Evolutionary conservation across 2,329 filamentous ascomycete species (phyloP), one percentile per base, ranked within the genome.

Genomic region (Penicillium brevicompactum): DNA sequence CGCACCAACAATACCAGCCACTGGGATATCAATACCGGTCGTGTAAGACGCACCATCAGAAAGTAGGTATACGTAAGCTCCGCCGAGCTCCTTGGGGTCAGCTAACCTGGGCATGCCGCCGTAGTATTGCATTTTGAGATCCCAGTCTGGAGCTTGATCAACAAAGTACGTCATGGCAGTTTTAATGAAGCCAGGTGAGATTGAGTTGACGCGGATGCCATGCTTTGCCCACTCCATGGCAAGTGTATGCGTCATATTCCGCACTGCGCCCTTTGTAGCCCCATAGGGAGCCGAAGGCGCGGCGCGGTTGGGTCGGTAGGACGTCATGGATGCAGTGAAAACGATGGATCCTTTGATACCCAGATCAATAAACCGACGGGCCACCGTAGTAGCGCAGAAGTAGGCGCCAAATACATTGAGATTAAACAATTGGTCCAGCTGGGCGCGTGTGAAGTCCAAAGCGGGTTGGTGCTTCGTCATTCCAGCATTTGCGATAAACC

Each of bases 21-120:
- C 67, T 0, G 72, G 72, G 58, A 75, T 74, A 46, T 75, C 71
- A 56, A 62, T 63, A 3, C 69, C 68, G 1, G 69, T 74, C 1
- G 73, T 75, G 49, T 74, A 75, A 22, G 70, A 73, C 4, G 66
- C 69, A 0, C 64, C 63, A 53, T 84, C 82, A 52, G 75, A 80
- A n/a, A 84, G 65, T 53, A 84, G 65, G 58, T 84, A 84, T 4
- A 84, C 80, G 59, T 84, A 84, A 1, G 82, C 82, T 13, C 82
- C 81, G 1, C 81, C 81, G 2, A 85, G 69, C 67, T 85, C 82
- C 58, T 81, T 76, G 0, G 80, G 78, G 46, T 80, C 75, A 0
- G 82, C 82, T 34, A 85, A 61, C 27, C 82, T 70, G 9, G 81
- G 81, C 74, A 85, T 84, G 3, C 82, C 82, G 2, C 82, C 80